Percentiles rank a stretch among this genome's conserved stretches.
Evolutionary conservation across 768 basidiomycete species (phyloP).

Genomic region (Symmetrospora coprosmae): DNA sequence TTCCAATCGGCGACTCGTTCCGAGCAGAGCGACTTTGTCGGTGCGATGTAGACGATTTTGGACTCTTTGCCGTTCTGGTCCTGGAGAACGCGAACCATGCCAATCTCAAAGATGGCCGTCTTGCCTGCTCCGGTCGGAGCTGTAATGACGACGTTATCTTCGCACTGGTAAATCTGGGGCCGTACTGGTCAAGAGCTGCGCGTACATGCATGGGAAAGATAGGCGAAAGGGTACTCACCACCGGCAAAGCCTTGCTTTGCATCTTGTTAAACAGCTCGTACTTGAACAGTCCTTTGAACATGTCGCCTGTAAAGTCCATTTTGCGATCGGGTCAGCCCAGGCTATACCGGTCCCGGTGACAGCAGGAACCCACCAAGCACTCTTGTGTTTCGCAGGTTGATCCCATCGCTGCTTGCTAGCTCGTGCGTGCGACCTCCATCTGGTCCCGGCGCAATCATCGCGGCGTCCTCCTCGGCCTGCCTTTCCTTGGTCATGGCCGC

Average conservation of each 20-base stretch:
- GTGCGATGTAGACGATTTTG: slow-evolving; percentile 67
- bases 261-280: slow-evolving; percentile 84
- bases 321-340: too few species aligned
- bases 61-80: slow-evolving; percentile 36
- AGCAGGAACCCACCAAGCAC: too few species aligned
- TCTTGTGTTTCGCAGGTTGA: too few species aligned
- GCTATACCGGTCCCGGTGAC: too few species aligned
- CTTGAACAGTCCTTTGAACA: slow-evolving; percentile 66
- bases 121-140: slow-evolving; percentile 96
- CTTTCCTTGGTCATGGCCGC: too few species aligned
- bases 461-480: too few species aligned
- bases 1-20: slow-evolving; percentile 77
- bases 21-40: slow-evolving; percentile 61
- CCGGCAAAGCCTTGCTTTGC: slow-evolving; percentile 67
- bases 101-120: slow-evolving; percentile 84
- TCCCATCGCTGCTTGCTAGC: too few species aligned
- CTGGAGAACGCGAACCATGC: slow-evolving; percentile 60
- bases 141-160: slow-evolving; percentile 39
- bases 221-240: slow-evolving; percentile 42
- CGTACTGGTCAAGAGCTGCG: slow-evolving; percentile 38
- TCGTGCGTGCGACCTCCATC: too few species aligned
- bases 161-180: slow-evolving; percentile 32
- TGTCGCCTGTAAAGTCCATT: slow-evolving; percentile 54
- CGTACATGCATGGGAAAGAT: neutral
- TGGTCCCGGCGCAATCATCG: too few species aligned